Evolutionary conservation across 768 basidiomycete genomes (phyloP), one percentile per base, ranked within the genome.

Genomic region (Trametes gibbosa): DNA sequence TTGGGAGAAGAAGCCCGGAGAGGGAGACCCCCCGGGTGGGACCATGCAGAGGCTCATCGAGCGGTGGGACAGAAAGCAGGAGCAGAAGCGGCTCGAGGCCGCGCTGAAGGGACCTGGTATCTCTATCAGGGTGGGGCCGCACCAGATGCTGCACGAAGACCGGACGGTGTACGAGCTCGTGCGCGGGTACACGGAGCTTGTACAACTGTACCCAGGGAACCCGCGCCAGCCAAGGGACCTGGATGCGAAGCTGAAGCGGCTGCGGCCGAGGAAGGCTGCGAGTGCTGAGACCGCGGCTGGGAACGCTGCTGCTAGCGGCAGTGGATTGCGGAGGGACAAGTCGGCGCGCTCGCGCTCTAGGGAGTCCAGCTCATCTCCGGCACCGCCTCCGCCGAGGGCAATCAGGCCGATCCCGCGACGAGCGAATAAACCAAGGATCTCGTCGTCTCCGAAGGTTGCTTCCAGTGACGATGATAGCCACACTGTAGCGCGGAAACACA

Each of bases 1-100:
- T 7, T 86, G 84, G 84, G 68, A 78, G 39, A 70, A 68, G 23
- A 70, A 68, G 23, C 66, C 67, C 45, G 48, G 58, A 35, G 41
- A 54, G 25, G 61, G 69, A 21, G 65, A 71, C 13, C 10, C 29
- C 29, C 5, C 29, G 29, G 29, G n/a, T n/a, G n/a, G n/a, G n/a
- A 49, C 47, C 6, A 58, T 56, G 4, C 6, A 37, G 5, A 46
- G 60, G 2, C 45, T 73, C 45, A 51, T 75, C 55, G 60, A 32
- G 16, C n/a, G 25, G 23, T 83, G 79, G 79, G 69, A 73, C 10
- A 55, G 50, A 16, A 51, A 40, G 9, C 77, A 79, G 53, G 63
- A 65, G 34, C 62, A 62, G n/a, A 62, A 64, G 21, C 74, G 80
- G 9, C 52, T 25, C 0, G 39, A 56, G 10, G 52, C 73, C 4